phyloP scores from a whole-genome alignment of 495 filamentous ascomycete genomes.

The Hypoxylon cercidicola region DNA sequence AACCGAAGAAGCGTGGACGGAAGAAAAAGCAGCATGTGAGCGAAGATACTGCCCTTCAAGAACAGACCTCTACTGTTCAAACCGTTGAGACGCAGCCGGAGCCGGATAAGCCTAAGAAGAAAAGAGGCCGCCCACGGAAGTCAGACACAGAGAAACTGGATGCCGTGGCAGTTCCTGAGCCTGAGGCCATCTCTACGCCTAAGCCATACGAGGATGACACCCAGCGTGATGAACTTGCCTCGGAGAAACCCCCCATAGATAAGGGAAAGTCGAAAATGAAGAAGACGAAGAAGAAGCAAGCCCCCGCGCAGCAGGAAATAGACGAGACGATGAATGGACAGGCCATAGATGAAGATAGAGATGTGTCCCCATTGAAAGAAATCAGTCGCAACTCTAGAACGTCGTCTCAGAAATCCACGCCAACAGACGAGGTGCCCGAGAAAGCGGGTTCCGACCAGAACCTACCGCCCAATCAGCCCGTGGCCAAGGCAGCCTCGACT shows the following conservation, averaged over 20 bases:
- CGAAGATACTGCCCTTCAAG: conserved; percentile 11
- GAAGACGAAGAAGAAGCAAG: conserved; percentile 11
- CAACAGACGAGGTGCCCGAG: conserved; percentile 12
- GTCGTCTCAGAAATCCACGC: conserved; percentile 21
- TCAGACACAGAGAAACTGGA: conserved; percentile 31
- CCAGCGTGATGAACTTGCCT: not conserved
- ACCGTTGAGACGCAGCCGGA: conserved; percentile 14
- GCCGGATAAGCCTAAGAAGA: conserved; percentile 40
- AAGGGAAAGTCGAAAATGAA: conserved; percentile 14
- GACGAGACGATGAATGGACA: conserved; percentile 1
- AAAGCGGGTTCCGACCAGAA: conserved; percentile 14
- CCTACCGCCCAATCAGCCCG: conserved; percentile 6
- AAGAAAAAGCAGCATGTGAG: conserved; percentile 40
- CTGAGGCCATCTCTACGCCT: not conserved
- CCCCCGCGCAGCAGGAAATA: conserved; percentile 11
- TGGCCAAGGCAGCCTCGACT: conserved; percentile 22
- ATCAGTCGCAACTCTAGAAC: conserved; percentile 32
- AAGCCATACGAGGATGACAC: not conserved
- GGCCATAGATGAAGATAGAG: conserved; percentile 4
- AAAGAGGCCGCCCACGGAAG: conserved; percentile 42
- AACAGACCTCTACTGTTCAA: not conserved
- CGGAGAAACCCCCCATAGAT: not conserved
- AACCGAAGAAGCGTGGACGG: conserved; percentile 42
- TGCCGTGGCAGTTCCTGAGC: conserved; percentile 12
- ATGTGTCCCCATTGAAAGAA: conserved; percentile 27